Percentiles rank a stretch among this genome's conserved stretches.
These are phyloP conservation scores for Lentinus brumalis DNA, from an alignment of 768 basidiomycete species.

Conservation along the genomic window DNA sequence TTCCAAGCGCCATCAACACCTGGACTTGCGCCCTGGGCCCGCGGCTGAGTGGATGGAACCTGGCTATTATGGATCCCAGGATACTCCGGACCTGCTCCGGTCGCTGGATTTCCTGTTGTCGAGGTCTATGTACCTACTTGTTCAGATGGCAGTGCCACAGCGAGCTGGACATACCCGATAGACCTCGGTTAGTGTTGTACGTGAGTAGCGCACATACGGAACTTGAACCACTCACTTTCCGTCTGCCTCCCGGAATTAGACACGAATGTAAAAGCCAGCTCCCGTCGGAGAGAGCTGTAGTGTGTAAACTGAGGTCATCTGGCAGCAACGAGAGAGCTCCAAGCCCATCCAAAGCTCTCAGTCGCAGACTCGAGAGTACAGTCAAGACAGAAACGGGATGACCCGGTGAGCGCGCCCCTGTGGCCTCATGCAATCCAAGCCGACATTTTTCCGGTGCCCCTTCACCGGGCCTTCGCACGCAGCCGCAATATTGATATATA, in stretches of 20 bases:
- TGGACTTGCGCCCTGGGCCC: background rate
- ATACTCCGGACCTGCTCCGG: slow-evolving; percentile 19
- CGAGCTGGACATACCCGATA: background rate
- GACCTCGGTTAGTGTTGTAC: background rate
- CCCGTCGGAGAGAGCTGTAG: too few relatives aligned
- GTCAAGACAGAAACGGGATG: background rate
- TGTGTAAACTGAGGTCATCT: background rate
- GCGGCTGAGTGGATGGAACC: background rate
- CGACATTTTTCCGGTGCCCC: slow-evolving; percentile 14
- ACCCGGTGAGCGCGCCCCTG: background rate
- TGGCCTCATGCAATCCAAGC: slow-evolving; percentile 1
- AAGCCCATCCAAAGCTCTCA: background rate
- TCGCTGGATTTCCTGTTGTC: too few relatives aligned
- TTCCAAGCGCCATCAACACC: background rate
- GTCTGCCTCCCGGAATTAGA: too few relatives aligned
- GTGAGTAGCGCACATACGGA: background rate
- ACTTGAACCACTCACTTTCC: too few relatives aligned
- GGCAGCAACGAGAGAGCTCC: too few relatives aligned
- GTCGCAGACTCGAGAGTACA: background rate
- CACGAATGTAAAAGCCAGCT: too few relatives aligned
- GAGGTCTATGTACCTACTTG: background rate
- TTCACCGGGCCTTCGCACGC: slow-evolving; percentile 3
- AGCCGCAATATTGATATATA: background rate
- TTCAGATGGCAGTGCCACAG: background rate
- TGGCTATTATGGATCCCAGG: slow-evolving; percentile 15